Evolutionary conservation across 352 stramenopile species (phyloP), one percentile per base, ranked within the genome.

Genomic region (Phytophthora pini): DNA sequence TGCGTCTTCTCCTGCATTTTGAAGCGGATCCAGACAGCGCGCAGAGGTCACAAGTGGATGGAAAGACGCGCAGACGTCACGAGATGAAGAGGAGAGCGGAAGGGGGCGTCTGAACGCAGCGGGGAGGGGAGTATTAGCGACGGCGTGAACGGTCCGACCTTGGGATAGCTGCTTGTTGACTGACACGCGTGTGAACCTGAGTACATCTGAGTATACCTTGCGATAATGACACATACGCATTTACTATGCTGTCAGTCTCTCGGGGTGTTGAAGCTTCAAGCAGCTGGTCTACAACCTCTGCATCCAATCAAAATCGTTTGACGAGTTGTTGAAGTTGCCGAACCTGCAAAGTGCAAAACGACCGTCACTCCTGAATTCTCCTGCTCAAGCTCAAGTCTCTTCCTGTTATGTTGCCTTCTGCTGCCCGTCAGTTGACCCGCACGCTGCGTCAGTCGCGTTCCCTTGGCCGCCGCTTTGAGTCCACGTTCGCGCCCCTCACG

Each of bases 401-500:
- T 36, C 20, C 34, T 45, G 38, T 11, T 50, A 54, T 55, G 54
- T 9, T 53, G 26, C 20, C 13, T 3, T 49, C 39, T 64, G 48
- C 41, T 46, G 27, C 31, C 24, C 29, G 49, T 40, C 39, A 38
- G 31, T 15, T 58, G 20, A 17, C 50, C 11, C 51, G 52, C 15
- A 10, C 56, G n/a, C 29, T 61, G 7, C 27, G 24, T 24, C 61
- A 43, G 17, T 15, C 36, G 9, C 6, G 13, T 8, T 10, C 20
- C 0, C 41, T 64, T n/a, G 40, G 54, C 12, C 43, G 39, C 15
- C 70, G 74, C 9, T 43, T 64, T 15, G 52, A 65, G 44, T 72
- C 74, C 13, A 74, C 76, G 2, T 56, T 74, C 0, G 51, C 65
- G 22, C 83, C 83, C 20, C 68, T 92, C 5, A 90, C 81, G 36